Evolutionary conservation across 2,329 filamentous ascomycete species (phyloP).

Genomic region (Davidsoniella australis): DNA sequence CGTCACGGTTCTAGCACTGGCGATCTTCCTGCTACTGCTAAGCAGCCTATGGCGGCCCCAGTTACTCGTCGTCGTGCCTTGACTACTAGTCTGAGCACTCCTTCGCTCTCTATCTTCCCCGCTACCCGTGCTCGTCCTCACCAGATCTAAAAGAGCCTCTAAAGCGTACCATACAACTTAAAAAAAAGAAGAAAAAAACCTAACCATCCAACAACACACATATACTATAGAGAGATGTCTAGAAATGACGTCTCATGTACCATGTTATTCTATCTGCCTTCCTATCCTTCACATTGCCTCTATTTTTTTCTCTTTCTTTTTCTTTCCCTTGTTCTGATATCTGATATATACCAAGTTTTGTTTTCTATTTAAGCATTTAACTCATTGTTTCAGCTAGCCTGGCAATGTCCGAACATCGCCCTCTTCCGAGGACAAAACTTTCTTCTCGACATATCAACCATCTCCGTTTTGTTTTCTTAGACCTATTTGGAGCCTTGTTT

Average conservation of each 20-base stretch:
- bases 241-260: background rate
- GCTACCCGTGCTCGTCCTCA: constrained; percentile 20
- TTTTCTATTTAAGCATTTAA: background rate
- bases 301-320: constrained; percentile 1
- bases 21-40: constrained; percentile 11
- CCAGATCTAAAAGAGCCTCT: background rate
- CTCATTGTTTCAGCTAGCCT: no score
- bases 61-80: constrained; percentile 25
- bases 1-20: constrained; percentile 11
- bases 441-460: background rate
- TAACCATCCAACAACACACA: background rate
- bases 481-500: constrained; percentile 7
- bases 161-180: background rate
- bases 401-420: no score
- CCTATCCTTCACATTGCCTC: background rate
- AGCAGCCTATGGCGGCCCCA: background rate
- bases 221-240: background rate
- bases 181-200: background rate
- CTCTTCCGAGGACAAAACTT: no score
- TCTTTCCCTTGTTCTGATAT: background rate
- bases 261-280: background rate
- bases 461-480: constrained; percentile 1
- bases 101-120: constrained; percentile 29
- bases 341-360: background rate
- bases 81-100: constrained; percentile 29